Percentiles rank a stretch among this genome's conserved stretches.
Evolutionary conservation across 2,329 filamentous ascomycete genomes (phyloP).

Genomic region (Fusarium sp.): DNA sequence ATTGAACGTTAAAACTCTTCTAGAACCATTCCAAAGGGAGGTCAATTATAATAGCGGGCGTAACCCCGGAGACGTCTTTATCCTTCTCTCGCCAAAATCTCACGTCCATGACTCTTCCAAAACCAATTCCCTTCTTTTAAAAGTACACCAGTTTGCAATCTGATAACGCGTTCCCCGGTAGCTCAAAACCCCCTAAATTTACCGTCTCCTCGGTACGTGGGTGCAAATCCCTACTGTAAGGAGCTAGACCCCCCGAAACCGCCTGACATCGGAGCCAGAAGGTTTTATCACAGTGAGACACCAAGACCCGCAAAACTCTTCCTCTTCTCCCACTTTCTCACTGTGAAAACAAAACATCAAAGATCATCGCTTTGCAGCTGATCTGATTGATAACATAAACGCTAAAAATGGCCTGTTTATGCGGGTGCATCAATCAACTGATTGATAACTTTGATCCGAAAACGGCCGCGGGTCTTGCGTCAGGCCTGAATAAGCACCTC

Average conservation of each 20-base stretch:
- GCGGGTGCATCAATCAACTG: constrained; percentile 36
- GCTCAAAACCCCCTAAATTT: background rate
- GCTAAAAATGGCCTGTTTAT: constrained; percentile 32
- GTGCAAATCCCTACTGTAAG: background rate
- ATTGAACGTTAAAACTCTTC: background rate
- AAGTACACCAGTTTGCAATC: accelerated
- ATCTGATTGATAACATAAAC: background rate
- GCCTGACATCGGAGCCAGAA: constrained; percentile 11
- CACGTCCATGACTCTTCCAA: background rate
- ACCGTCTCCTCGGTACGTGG: background rate
- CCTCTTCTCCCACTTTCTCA: background rate
- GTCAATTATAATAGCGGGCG: background rate
- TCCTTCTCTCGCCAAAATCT: background rate
- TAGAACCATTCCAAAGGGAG: background rate
- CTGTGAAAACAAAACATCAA: constrained; percentile 12
- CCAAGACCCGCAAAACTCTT: background rate
- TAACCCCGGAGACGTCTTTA: accelerated
- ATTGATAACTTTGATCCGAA: constrained; percentile 35
- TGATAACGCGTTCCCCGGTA: background rate
- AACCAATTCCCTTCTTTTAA: too few relatives aligned
- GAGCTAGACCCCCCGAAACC: constrained; percentile 2
- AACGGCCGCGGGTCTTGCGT: constrained; percentile 31
- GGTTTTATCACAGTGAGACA: constrained; percentile 35
- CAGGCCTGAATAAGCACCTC: constrained; percentile 43
- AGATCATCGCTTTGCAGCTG: background rate